Percentiles rank a stretch among this genome's conserved stretches.
These are phyloP conservation scores for Daldinia caldariorum DNA, from an alignment of 495 filamentous ascomycete genomes.

Conservation along the genomic window DNA sequence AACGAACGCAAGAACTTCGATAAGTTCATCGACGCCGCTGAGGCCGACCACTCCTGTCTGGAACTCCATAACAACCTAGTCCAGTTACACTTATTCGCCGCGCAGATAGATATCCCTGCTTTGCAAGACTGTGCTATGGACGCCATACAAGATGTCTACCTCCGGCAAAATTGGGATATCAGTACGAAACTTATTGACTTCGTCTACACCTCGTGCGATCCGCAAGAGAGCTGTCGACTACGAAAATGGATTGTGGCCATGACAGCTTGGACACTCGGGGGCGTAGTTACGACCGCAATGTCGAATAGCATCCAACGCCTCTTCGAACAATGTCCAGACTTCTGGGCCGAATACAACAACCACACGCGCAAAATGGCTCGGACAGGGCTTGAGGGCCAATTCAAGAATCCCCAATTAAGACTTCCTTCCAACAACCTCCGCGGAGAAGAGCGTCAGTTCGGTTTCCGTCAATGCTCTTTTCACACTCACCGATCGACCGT, in stretches of 20 bases:
- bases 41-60: slow-evolving; percentile 42
- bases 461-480: slow-evolving; percentile 61
- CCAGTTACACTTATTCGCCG: slow-evolving; percentile 59
- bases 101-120: slow-evolving; percentile 51
- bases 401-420: slow-evolving; percentile 62
- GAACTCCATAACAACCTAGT: slow-evolving; percentile 56
- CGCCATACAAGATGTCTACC: slow-evolving; percentile 59
- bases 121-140: slow-evolving; percentile 61
- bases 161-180: slow-evolving; percentile 61
- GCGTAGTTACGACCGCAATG: slow-evolving; percentile 32
- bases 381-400: slow-evolving; percentile 54
- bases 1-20: slow-evolving; percentile 50
- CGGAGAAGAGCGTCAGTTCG: slow-evolving; percentile 59
- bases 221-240: slow-evolving; percentile 52
- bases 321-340: slow-evolving; percentile 51
- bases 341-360: slow-evolving; percentile 54
- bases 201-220: slow-evolving; percentile 57
- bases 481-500: slow-evolving; percentile 57
- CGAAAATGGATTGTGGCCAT: slow-evolving; percentile 61
- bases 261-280: slow-evolving; percentile 56
- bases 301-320: slow-evolving; percentile 49
- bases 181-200: slow-evolving; percentile 55
- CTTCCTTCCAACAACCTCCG: slow-evolving; percentile 56
- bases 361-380: slow-evolving; percentile 56
- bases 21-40: slow-evolving; percentile 51